These are phyloP conservation scores for Serendipita indica DNA, from an alignment of 768 basidiomycete species.

Conservation along the genomic window DNA sequence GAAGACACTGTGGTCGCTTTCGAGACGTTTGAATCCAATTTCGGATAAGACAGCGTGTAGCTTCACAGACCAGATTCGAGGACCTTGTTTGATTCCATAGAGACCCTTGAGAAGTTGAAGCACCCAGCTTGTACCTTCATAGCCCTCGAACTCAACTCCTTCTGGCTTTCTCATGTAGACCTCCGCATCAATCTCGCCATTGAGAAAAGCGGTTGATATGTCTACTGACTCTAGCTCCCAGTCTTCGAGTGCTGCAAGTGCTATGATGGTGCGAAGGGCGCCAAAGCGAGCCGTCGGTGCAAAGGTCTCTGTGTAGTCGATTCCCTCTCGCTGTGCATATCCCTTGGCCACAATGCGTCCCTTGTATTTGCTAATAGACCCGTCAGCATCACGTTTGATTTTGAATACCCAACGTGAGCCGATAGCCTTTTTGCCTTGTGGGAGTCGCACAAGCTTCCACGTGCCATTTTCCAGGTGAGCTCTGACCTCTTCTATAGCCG, in stretches of 20 bases:
- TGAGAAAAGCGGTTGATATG: constrained; percentile 10
- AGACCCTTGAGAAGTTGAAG: constrained; percentile 22
- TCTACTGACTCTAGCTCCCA: constrained; percentile 17
- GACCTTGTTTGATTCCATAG: constrained; percentile 32
- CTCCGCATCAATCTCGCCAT: constrained; percentile 12
- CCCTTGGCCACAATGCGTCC: constrained; percentile 21
- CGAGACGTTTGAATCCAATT: neutral
- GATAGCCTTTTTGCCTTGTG: constrained; percentile 15
- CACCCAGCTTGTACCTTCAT: neutral
- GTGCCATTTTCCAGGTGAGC: constrained; percentile 11
- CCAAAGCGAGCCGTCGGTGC: constrained; percentile 30
- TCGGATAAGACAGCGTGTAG: neutral
- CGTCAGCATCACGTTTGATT: constrained; percentile 17
- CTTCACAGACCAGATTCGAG: constrained; percentile 24
- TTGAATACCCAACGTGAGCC: constrained; percentile 19
- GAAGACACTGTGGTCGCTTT: neutral
- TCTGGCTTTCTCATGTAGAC: constrained; percentile 11
- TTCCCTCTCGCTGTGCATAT: constrained; percentile 16
- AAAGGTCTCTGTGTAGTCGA: constrained; percentile 30
- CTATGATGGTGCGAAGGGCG: constrained; percentile 19
- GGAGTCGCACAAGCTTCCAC: constrained; percentile 17
- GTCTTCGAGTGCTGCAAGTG: constrained; percentile 19
- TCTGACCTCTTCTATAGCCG: constrained; percentile 17
- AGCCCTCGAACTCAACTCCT: neutral
- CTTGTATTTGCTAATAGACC: constrained; percentile 17